Conservation (phyloP, 2,329 filamentous ascomycete species). For the Cladobotryum mycophilum region DNA sequence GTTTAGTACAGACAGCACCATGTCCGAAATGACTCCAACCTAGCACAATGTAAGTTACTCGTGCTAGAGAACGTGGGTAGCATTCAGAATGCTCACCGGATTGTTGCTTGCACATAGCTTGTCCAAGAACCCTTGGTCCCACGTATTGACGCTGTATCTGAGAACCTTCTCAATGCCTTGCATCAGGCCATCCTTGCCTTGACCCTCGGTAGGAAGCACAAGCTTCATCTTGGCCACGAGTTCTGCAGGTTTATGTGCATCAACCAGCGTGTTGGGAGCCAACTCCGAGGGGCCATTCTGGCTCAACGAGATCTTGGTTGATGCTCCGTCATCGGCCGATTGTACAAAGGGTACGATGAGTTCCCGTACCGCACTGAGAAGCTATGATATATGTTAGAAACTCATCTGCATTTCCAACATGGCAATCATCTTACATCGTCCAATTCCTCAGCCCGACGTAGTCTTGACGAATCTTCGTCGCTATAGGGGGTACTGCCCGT, state of each 20-base stretch:
- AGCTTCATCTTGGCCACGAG: slow-evolving; percentile 51
- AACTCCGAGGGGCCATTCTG: slow-evolving; percentile 32
- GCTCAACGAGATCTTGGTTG: slow-evolving; percentile 45
- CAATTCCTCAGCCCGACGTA: no score
- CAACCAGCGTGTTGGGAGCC: slow-evolving; percentile 53
- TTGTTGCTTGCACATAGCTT: slow-evolving; percentile 95
- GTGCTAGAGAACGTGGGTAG: background rate
- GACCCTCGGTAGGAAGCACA: slow-evolving; percentile 51
- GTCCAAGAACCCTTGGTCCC: slow-evolving; percentile 93
- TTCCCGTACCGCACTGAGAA: slow-evolving; percentile 60
- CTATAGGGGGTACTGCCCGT: no score
- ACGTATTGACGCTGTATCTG: slow-evolving; percentile 92
- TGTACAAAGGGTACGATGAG: slow-evolving; percentile 66
- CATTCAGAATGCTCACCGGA: slow-evolving; percentile 45
- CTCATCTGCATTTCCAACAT: no score
- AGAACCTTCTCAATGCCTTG: slow-evolving; percentile 65
- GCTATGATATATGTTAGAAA: slow-evolving; percentile 35
- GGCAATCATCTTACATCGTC: no score
- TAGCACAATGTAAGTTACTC: slow-evolving; percentile 20
- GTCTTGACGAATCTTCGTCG: no score
- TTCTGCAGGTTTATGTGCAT: slow-evolving; percentile 55
- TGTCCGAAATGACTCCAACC: slow-evolving; percentile 80
- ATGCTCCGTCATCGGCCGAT: slow-evolving; percentile 58
- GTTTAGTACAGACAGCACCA: slow-evolving; percentile 80
- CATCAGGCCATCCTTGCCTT: slow-evolving; percentile 68